These are phyloP conservation scores for Fusarium concolor DNA, from an alignment of 2,329 filamentous ascomycete species.

Conservation along the genomic window DNA sequence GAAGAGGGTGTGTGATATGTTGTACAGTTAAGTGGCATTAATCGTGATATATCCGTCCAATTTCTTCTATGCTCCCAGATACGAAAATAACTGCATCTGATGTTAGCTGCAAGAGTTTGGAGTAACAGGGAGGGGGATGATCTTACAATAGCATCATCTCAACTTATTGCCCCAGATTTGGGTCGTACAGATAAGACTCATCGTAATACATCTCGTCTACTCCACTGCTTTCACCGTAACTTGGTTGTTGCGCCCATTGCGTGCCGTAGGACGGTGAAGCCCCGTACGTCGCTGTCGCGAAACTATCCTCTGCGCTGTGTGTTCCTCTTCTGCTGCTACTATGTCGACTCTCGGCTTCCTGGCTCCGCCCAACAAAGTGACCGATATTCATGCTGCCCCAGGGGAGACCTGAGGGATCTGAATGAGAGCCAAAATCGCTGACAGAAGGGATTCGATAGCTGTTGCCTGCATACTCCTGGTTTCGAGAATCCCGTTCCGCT, in stretches of 20 bases:
- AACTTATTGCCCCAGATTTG: slow-evolving; percentile 31
- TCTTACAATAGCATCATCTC: slow-evolving; percentile 24
- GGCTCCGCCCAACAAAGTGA: slow-evolving; percentile 63
- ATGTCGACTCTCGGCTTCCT: slow-evolving; percentile 60
- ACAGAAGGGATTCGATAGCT: slow-evolving; percentile 72
- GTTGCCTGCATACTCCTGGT: slow-evolving; percentile 71
- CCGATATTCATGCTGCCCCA: slow-evolving; percentile 77
- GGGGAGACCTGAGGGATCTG: slow-evolving; percentile 72
- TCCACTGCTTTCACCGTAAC: slow-evolving; percentile 50
- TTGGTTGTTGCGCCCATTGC: slow-evolving; percentile 46
- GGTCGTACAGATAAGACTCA: slow-evolving; percentile 48
- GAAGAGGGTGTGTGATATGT: slow-evolving; percentile 21
- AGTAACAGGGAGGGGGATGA: background rate
- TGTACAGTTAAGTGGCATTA: slow-evolving; percentile 37
- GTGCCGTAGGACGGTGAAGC: slow-evolving; percentile 40
- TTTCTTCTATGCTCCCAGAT: slow-evolving; percentile 8
- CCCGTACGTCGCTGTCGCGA: slow-evolving; percentile 46
- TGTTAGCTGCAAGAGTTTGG: background rate
- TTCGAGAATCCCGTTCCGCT: slow-evolving; percentile 70
- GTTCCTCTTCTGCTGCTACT: slow-evolving; percentile 56
- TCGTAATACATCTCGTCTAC: slow-evolving; percentile 52
- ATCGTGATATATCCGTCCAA: slow-evolving; percentile 27
- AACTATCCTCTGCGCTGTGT: slow-evolving; percentile 52
- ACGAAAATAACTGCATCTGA: slow-evolving; percentile 7
- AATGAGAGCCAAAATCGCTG: slow-evolving; percentile 63